Evolutionary conservation across 371 early-diverging fungal species (phyloP), one percentile per base, ranked within the genome.

Genomic region (Mitosporidium daphniae): DNA sequence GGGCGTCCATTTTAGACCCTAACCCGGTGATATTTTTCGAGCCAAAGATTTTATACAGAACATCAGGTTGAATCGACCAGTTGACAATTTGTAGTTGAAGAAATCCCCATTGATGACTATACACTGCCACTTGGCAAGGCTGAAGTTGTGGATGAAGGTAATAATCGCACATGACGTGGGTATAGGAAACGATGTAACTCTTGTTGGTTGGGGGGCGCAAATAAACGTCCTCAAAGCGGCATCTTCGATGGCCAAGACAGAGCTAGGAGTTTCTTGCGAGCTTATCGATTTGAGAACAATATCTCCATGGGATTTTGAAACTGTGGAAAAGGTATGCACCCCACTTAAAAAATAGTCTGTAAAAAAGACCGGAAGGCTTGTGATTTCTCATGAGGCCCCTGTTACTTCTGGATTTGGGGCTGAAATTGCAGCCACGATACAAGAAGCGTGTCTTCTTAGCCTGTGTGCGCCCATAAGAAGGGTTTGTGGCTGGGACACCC

Each of bases 21-120:
- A 89, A 89, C 44, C 91, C 91, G 2, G 69, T 71, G 16, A 42
- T 89, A 13, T 73, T 89, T 36, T 64, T 84, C 42, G 91, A 89
- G 43, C 91, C 91, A 32, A 89, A 89, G 47, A 65, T 71, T 26
- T 52, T 89, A 10, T 89, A 89, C 41, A 62, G 91, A 19, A 58
- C 77, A 20, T 74, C 91, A 13, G 60, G 63, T 61, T 40, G 25
- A 31, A 35, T 8, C 20, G 26, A 3, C 12, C 4, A 8, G 11
- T 16, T 31, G 12, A 5, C 6, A 7, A 8, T 9, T 14, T 29
- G 5, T 34, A 61, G 84, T 75, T 14, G 91, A 89, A 40, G 66
- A 72, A 34, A 84, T 89, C 0, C 91, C 91, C 18, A 59, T 63
- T 1, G 75, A 55, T 14, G 86, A 84, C 33, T 89, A 68, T 39